Conservation (phyloP, 2,329 filamentous ascomycete species). For the Pseudogymnoascus destructans region DNA sequence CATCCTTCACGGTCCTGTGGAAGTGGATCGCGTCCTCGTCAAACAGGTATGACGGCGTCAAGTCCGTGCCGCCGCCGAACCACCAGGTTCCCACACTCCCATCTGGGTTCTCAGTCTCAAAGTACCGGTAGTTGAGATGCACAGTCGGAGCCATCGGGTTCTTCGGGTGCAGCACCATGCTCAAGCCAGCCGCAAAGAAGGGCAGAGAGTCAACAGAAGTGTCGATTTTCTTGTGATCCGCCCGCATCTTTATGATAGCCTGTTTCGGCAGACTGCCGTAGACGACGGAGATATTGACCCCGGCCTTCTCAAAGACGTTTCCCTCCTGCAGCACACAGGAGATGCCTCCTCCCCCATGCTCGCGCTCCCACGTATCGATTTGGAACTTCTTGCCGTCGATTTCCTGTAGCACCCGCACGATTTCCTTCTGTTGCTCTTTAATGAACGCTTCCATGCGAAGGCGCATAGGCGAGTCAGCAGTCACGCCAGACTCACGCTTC, state of each 20-base stretch:
- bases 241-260: slow-evolving; percentile 85
- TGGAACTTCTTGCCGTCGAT: slow-evolving; percentile 75
- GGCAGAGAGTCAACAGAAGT: slow-evolving; percentile 68
- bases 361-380: slow-evolving; percentile 74
- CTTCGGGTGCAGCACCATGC: slow-evolving; percentile 80
- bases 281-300: slow-evolving; percentile 88
- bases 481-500: slow-evolving; percentile 67
- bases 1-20: slow-evolving; percentile 82
- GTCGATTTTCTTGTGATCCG: slow-evolving; percentile 82
- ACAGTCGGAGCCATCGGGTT: slow-evolving; percentile 98
- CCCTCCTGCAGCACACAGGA: slow-evolving; percentile 93
- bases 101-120: slow-evolving; percentile 81
- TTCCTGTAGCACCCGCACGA: slow-evolving; percentile 68
- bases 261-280: slow-evolving; percentile 80
- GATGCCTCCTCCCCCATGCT: slow-evolving; percentile 82
- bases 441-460: slow-evolving; percentile 96
- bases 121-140: slow-evolving; percentile 97
- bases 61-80: slow-evolving; percentile 91
- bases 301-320: slow-evolving; percentile 94
- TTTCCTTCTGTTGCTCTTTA: slow-evolving; percentile 79
- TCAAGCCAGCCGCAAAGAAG: slow-evolving; percentile 91
- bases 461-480: slow-evolving; percentile 78
- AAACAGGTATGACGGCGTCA: slow-evolving; percentile 89
- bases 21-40: slow-evolving; percentile 97
- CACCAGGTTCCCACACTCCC: slow-evolving; percentile 83